Conservation (phyloP, 768 basidiomycete genomes). For the Lactarius hatsudake region DNA sequence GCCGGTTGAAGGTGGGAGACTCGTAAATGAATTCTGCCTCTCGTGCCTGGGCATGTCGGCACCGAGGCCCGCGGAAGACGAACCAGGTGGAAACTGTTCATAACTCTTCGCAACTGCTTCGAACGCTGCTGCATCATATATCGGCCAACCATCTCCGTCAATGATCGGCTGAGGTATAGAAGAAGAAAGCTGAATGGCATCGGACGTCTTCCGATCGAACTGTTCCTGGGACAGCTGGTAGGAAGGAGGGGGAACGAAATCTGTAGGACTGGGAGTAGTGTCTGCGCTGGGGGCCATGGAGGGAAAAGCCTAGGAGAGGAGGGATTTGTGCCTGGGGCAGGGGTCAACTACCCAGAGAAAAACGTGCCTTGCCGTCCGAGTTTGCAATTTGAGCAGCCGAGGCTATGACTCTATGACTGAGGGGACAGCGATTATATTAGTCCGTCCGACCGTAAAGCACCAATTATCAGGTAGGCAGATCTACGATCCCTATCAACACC, state of each 20-base stretch:
- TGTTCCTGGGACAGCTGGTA: conserved; percentile 24
- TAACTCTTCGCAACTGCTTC: conserved; percentile 17
- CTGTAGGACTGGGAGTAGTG: not conserved
- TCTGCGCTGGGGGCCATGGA: conserved; percentile 8
- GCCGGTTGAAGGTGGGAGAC: not conserved
- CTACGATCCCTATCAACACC: conserved; percentile 77
- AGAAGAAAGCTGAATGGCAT: conserved; percentile 5
- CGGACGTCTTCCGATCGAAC: conserved; percentile 21
- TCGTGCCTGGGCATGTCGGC: not conserved
- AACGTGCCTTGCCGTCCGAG: not conserved
- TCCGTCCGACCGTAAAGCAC: conserved; percentile 70
- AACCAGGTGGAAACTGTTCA: conserved; percentile 1
- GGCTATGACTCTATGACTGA: not conserved
- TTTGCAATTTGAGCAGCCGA: not conserved
- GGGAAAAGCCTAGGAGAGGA: not conserved
- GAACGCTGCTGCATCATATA: conserved; percentile 21
- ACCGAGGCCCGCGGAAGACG: conserved; percentile 14
- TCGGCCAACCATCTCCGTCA: conserved; percentile 21
- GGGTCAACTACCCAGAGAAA: too few relatives aligned
- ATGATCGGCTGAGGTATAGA: not conserved
- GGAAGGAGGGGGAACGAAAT: conserved; percentile 19
- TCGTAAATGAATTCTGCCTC: not conserved
- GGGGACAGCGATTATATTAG: conserved; percentile 42
- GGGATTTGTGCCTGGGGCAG: not conserved
- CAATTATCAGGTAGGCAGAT: conserved; percentile 77